A percentile compares a stretch with the other conserved stretches of the same genome.
These are phyloP conservation scores for Camelina hispida DNA, from an alignment of 345 rosid species.

Conservation along the genomic window DNA sequence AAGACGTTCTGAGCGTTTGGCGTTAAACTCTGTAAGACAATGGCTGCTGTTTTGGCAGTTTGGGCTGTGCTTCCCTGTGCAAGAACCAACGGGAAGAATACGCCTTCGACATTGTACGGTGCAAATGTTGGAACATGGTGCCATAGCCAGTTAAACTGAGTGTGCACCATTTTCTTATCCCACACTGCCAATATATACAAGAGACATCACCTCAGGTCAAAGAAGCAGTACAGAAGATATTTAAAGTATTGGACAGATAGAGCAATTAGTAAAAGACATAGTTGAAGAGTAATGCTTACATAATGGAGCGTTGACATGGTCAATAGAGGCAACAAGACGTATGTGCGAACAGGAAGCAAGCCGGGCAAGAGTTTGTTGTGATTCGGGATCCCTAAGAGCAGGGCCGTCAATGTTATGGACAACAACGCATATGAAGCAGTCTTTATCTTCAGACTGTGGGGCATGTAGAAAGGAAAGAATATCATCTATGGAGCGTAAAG, in stretches of 20 bases:
- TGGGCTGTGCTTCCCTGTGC: slow-evolving; percentile 68
- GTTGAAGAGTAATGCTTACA: slow-evolving; percentile 53
- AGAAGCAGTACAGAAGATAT: neutral
- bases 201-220: slow-evolving; percentile 4
- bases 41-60: slow-evolving; percentile 83
- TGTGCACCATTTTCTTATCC: slow-evolving; percentile 99
- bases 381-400: slow-evolving; percentile 75
- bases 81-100: slow-evolving; percentile 84
- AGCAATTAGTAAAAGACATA: neutral
- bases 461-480: slow-evolving; percentile 65
- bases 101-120: slow-evolving; percentile 83
- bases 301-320: slow-evolving; percentile 85
- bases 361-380: slow-evolving; percentile 75
- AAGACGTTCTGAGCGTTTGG: slow-evolving; percentile 94
- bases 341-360: slow-evolving; percentile 80
- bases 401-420: slow-evolving; percentile 93
- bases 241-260: neutral
- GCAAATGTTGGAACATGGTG: slow-evolving; percentile 85
- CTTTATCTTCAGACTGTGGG: slow-evolving; percentile 53
- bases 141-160: slow-evolving; percentile 92
- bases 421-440: slow-evolving; percentile 66
- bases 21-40: slow-evolving; percentile 91
- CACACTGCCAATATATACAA: slow-evolving; percentile 59
- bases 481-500: slow-evolving; percentile 73
- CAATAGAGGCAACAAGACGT: slow-evolving; percentile 84